A percentile compares a stretch with the other conserved stretches of the same genome.
Evolutionary conservation across 179 eudicot species (phyloP).

Genomic region (Spergularia azorica): DNA sequence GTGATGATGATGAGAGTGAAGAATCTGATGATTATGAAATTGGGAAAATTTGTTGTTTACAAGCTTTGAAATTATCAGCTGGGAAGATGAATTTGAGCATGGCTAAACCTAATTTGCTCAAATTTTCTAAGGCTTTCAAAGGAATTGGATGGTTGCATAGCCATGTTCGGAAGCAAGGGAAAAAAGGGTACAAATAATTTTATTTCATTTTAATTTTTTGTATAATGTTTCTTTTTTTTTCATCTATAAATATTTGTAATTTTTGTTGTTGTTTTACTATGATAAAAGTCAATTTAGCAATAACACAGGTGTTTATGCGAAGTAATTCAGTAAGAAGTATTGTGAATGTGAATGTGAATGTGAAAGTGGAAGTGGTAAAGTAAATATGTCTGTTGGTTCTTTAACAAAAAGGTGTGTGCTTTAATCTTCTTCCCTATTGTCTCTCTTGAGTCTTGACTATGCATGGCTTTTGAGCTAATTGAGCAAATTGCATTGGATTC

Average conservation of each 20-base stretch:
- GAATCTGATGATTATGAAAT: conserved; percentile 37
- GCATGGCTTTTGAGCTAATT: too few species aligned
- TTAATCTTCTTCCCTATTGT: conserved; percentile 6
- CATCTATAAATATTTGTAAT: too few species aligned
- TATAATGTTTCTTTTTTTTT: background rate
- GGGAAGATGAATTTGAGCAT: conserved; percentile 77
- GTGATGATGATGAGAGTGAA: conserved; percentile 25
- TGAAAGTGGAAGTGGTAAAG: too few species aligned
- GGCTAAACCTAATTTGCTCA: conserved; percentile 58
- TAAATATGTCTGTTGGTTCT: conserved; percentile 6
- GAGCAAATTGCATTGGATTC: too few species aligned
- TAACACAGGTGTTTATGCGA: too few species aligned
- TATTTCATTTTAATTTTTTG: background rate
- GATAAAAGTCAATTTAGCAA: background rate
- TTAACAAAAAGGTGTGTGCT: conserved; percentile 21
- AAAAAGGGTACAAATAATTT: conserved; percentile 39
- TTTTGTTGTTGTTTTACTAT: background rate
- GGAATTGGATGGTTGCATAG: conserved; percentile 73
- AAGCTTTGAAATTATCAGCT: conserved; percentile 71
- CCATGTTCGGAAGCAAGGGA: conserved; percentile 48
- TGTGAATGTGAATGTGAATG: too few species aligned
- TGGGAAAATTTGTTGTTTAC: conserved; percentile 68
- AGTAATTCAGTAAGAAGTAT: too few species aligned
- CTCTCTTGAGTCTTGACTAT: background rate
- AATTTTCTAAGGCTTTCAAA: conserved; percentile 66